Conservation (phyloP, 345 rosid genomes). For the Euphorbia pulcherrima region DNA sequence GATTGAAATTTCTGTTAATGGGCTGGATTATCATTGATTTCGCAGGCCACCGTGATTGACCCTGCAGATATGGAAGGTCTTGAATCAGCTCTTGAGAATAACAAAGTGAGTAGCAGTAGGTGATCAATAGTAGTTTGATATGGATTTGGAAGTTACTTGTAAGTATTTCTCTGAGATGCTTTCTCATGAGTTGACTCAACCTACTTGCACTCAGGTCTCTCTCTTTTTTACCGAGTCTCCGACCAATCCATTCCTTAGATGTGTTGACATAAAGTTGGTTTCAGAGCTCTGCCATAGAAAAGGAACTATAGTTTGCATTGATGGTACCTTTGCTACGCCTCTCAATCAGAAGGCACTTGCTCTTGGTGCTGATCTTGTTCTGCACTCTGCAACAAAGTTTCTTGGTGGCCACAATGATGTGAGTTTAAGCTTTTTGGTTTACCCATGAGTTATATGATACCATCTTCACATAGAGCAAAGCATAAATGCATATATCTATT, state of each 20-base stretch:
- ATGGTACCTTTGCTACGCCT: constrained; percentile 99
- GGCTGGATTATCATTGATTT: constrained; percentile 6
- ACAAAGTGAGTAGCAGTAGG: constrained; percentile 51
- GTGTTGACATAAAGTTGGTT: constrained; percentile 85
- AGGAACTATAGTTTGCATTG: constrained; percentile 90
- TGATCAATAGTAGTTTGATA: constrained; percentile 1
- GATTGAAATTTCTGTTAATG: neutral
- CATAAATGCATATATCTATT: constrained; percentile 10
- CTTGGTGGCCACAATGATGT: constrained; percentile 98
- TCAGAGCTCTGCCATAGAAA: constrained; percentile 81
- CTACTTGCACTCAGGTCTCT: constrained; percentile 60
- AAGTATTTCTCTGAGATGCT: neutral
- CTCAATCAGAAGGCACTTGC: constrained; percentile 92
- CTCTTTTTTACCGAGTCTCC: constrained; percentile 96
- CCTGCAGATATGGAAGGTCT: constrained; percentile 83
- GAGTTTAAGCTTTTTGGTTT: constrained; percentile 27
- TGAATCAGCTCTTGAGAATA: constrained; percentile 64
- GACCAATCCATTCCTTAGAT: constrained; percentile 90
- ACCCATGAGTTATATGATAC: neutral
- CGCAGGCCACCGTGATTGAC: constrained; percentile 91
- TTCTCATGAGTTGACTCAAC: constrained; percentile 15
- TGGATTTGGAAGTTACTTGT: neutral
- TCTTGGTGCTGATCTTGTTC: constrained; percentile 90
- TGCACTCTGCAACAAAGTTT: constrained; percentile 90
- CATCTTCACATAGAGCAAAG: neutral